These are phyloP conservation scores for Pistacia atlantica DNA, from an alignment of 345 rosid genomes.

Conservation along the genomic window DNA sequence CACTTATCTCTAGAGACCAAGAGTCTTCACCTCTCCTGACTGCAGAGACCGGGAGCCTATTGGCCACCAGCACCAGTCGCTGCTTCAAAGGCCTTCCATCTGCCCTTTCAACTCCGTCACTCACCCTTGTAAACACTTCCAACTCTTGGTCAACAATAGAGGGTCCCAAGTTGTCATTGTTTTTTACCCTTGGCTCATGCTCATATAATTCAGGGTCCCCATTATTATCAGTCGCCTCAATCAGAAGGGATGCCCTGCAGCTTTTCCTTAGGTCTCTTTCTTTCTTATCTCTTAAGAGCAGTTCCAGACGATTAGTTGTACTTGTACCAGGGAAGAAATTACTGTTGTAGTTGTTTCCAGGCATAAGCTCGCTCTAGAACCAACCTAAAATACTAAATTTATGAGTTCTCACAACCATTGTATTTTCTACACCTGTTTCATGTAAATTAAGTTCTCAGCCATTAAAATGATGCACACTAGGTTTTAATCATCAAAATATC, in stretches of 20 bases:
- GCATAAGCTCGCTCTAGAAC: slow-evolving; percentile 73
- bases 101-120: slow-evolving; percentile 57
- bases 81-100: slow-evolving; percentile 80
- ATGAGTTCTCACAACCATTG: slow-evolving; percentile 32
- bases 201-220: slow-evolving; percentile 47
- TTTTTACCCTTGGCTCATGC: slow-evolving; percentile 49
- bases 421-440: slow-evolving; percentile 54
- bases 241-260: slow-evolving; percentile 48
- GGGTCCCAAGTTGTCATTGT: slow-evolving; percentile 51
- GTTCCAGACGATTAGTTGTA: slow-evolving; percentile 51
- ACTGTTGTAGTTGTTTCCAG: slow-evolving; percentile 83
- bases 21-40: slow-evolving; percentile 92
- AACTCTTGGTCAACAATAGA: slow-evolving; percentile 59
- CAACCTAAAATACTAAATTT: slow-evolving; percentile 33
- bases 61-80: slow-evolving; percentile 92
- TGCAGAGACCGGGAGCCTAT: slow-evolving; percentile 96
- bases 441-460: slow-evolving; percentile 21
- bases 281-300: slow-evolving; percentile 56
- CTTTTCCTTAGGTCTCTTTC: slow-evolving; percentile 71
- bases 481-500: slow-evolving; percentile 24
- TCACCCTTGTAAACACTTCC: slow-evolving; percentile 57
- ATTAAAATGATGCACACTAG: slow-evolving; percentile 26
- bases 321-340: slow-evolving; percentile 49
- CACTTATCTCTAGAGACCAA: slow-evolving; percentile 98
- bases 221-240: slow-evolving; percentile 52